Base-by-base conservation (phyloP, 495 filamentous ascomycete species). In the Entonaema liquescens region DNA sequence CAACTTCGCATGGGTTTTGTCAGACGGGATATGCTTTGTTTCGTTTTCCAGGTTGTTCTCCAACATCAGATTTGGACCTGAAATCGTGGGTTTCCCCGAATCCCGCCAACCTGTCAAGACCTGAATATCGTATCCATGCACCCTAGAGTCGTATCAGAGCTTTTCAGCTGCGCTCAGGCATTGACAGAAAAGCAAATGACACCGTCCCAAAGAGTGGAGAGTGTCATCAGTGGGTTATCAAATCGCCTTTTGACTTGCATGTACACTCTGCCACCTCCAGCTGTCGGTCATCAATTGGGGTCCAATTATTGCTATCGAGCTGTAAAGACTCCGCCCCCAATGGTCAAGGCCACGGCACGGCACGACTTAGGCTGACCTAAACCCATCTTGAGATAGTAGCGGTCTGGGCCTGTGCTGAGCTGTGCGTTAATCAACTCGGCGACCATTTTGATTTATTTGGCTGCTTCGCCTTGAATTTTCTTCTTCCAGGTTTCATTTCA, bases 211-310 rank as follows among this genome's bases (percentile, higher is more conserved):
- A 33, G 40, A 62, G 59, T 68, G 70, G 61, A 44, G 65, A 56
- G 33, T 33, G 19, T 33, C 36, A 29, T 31, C 23, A 55, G 44
- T 61, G 31, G 56, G 54, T 31, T 21, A 38, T 47, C 31, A 17
- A 56, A 31, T 40, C 28, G 26, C 42, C 57, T 12, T 12, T 64
- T 53, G 60, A 72, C 57, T 59, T 66, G 62, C 70, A 68, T 71
- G 55, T 21, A 58, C 52, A 66, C 68, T 63, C 57, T 71, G 19
- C 52, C 62, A 50, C 42, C 54, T 67, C 63, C 63, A 67, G 60
- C 70, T 72, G 69, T 72, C 69, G 52, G 69, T 67, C 64, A 68
- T 68, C 64, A 63, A 72, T 62, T 68, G 64, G 70, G 65, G 70
- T 33, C 70, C 70, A 61, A 72, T 64, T 57, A 5, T 67, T 38